A percentile compares a stretch with the other conserved stretches of the same genome.
Conservation (phyloP, 2,329 filamentous ascomycete genomes). For the Elsinoe australis region DNA sequence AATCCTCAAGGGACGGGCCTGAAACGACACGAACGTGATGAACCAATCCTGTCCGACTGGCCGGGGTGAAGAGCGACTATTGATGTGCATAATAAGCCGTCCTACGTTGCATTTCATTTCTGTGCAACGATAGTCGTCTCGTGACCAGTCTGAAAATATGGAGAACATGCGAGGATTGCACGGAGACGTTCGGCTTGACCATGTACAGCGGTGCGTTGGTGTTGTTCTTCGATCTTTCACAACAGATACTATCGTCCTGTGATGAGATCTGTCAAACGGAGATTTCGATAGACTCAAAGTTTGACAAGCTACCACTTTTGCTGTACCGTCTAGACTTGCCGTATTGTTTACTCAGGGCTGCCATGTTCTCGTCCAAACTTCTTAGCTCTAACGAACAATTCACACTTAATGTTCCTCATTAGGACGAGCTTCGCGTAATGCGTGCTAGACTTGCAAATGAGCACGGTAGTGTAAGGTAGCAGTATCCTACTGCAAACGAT, state of each 20-base stretch:
- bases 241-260: neutral
- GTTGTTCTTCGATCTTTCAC: no score
- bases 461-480: no score
- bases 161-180: no score
- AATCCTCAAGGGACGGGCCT: neutral
- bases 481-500: no score
- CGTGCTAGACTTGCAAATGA: no score
- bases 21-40: neutral
- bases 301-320: conserved; percentile 1
- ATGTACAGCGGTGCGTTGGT: no score
- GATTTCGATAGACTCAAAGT: conserved; percentile 1
- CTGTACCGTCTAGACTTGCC: neutral
- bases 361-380: no score
- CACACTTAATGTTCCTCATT: no score
- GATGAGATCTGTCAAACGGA: neutral
- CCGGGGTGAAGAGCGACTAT: neutral
- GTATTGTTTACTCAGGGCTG: no score
- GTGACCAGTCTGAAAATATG: neutral
- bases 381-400: no score
- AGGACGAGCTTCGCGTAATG: no score
- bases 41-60: neutral
- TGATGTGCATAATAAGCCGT: neutral
- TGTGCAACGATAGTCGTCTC: neutral
- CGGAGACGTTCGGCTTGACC: no score
- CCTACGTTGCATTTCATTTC: conserved; percentile 1